Evolutionary conservation across 2,329 filamentous ascomycete genomes (phyloP).

Genomic region (Rasamsonia emersonii): DNA sequence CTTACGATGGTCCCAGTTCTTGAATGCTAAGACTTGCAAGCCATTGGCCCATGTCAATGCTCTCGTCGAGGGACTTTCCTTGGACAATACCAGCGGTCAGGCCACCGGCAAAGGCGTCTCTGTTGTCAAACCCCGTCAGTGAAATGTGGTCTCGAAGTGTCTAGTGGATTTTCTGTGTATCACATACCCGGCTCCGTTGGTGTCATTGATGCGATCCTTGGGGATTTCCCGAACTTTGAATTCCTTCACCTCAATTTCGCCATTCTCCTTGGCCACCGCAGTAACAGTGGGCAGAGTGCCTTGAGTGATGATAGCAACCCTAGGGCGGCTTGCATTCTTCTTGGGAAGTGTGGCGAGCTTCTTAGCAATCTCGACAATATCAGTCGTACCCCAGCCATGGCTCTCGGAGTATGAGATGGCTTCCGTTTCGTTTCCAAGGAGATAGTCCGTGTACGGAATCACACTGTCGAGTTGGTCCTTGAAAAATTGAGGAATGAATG

Average conservation of each 20-base stretch:
- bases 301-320: constrained; percentile 88
- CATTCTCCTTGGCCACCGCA: constrained; percentile 60
- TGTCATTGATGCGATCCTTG: constrained; percentile 77
- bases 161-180: not conserved
- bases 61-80: constrained; percentile 68
- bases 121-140: constrained; percentile 13
- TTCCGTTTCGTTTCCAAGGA: constrained; percentile 96
- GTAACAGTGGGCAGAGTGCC: constrained; percentile 86
- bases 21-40: constrained; percentile 87
- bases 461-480: constrained; percentile 86
- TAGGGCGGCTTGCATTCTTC: constrained; percentile 75
- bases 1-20: constrained; percentile 92
- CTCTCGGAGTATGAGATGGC: constrained; percentile 78
- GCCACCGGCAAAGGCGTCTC: constrained; percentile 92
- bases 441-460: constrained; percentile 86
- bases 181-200: constrained; percentile 73
- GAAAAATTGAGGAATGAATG: constrained; percentile 97
- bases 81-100: constrained; percentile 83
- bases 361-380: constrained; percentile 78
- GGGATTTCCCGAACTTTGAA: constrained; percentile 75
- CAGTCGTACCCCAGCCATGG: constrained; percentile 64
- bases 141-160: not conserved
- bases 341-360: constrained; percentile 82
- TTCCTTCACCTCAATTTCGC: constrained; percentile 58
- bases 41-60: constrained; percentile 93